phyloP scores from a whole-genome alignment of 768 basidiomycete genomes.

The Fistulinella prunicolor region DNA sequence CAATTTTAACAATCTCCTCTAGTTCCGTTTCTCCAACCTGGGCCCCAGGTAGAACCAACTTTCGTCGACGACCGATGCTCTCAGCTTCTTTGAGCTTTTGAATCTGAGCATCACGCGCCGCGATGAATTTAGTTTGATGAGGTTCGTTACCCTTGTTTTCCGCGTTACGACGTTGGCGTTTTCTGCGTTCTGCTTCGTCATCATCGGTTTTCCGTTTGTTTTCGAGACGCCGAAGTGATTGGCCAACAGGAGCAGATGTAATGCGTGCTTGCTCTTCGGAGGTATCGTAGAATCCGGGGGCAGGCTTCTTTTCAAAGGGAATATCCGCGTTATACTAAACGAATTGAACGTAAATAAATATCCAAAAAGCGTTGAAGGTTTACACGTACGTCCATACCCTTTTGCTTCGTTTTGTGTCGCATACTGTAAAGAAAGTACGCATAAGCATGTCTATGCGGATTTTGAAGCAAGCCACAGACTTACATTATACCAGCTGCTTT shows the following conservation, averaged over 20 bases:
- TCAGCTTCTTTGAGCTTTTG: constrained; percentile 98
- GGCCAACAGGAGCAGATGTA: constrained; percentile 86
- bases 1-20: constrained; percentile 99
- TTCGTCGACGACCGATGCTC: constrained; percentile 84
- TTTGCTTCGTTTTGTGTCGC: constrained; percentile 92
- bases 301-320: constrained; percentile 96
- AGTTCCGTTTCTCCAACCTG: constrained; percentile 94
- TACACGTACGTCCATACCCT: constrained; percentile 89
- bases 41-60: constrained; percentile 79
- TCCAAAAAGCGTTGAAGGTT: not conserved
- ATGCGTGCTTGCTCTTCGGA: constrained; percentile 88
- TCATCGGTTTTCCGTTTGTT: constrained; percentile 94
- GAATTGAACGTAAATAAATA: not conserved
- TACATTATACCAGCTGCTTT: constrained; percentile 98
- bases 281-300: constrained; percentile 95
- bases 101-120: constrained; percentile 97
- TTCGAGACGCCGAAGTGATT: constrained; percentile 86
- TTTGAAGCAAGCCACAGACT: constrained; percentile 26
- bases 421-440: constrained; percentile 48
- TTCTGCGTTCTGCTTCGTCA: constrained; percentile 90
- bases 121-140: constrained; percentile 90
- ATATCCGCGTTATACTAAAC: constrained; percentile 94
- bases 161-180: constrained; percentile 70
- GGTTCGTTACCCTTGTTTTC: constrained; percentile 63
- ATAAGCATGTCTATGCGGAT: constrained; percentile 2